phyloP scores from a whole-genome alignment of 495 filamentous ascomycete genomes.

The Aspergillus asperescens region DNA sequence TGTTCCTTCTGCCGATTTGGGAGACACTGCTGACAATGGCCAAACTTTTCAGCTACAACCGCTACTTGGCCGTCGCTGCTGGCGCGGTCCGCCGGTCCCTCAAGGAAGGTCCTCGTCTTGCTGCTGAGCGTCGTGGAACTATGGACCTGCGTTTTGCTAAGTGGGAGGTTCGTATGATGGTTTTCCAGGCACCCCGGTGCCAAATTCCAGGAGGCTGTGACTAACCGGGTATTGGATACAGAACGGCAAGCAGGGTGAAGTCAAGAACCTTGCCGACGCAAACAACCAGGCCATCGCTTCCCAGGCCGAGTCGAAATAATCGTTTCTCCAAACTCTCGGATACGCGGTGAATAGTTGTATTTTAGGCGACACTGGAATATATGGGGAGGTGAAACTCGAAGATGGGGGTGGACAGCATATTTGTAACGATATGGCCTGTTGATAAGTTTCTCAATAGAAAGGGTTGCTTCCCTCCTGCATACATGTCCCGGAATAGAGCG shows the following conservation, averaged over 20 bases:
- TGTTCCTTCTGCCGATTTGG: neutral
- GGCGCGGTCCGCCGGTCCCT: slow-evolving; percentile 71
- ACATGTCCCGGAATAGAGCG: neutral
- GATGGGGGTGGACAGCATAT: slow-evolving; percentile 31
- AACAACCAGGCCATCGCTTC: slow-evolving; percentile 59
- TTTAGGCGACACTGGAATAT: slow-evolving; percentile 16
- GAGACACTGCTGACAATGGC: slow-evolving; percentile 20
- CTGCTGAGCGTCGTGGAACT: slow-evolving; percentile 83
- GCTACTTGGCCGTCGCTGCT: slow-evolving; percentile 53
- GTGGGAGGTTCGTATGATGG: slow-evolving; percentile 80
- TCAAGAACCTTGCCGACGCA: slow-evolving; percentile 65
- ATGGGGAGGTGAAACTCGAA: slow-evolving; percentile 14
- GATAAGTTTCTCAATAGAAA: slow-evolving; percentile 30
- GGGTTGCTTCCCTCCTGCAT: slow-evolving; percentile 11
- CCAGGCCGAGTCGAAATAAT: slow-evolving; percentile 42
- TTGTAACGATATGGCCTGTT: slow-evolving; percentile 40
- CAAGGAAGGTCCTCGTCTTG: slow-evolving; percentile 83
- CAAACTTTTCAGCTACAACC: slow-evolving; percentile 46
- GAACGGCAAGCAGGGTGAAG: slow-evolving; percentile 95
- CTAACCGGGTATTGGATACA: slow-evolving; percentile 40
- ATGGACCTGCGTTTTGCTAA: slow-evolving; percentile 90
- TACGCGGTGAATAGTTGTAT: slow-evolving; percentile 17
- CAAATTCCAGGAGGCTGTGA: slow-evolving; percentile 13
- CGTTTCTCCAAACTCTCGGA: slow-evolving; percentile 8
- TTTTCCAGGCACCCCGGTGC: neutral